phyloP scores from a whole-genome alignment of 805 yeast species.

The Danielozyma ontarioensis region DNA sequence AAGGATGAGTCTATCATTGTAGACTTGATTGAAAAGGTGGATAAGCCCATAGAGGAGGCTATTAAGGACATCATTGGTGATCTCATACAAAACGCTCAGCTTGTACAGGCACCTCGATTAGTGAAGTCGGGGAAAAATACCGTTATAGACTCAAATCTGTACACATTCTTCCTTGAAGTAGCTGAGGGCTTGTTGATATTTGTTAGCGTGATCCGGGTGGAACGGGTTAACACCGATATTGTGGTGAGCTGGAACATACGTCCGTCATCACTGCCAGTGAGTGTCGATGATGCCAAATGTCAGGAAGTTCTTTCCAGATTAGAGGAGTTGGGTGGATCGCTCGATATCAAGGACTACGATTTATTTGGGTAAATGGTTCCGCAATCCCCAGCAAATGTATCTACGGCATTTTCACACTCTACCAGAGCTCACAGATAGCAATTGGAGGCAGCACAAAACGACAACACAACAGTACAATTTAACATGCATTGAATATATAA shows the following conservation, averaged over 20 bases:
- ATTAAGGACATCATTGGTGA: slow-evolving; percentile 8
- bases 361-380: slow-evolving; percentile 39
- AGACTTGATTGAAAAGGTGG: slow-evolving; percentile 55
- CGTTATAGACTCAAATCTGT: slow-evolving; percentile 7
- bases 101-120: slow-evolving; percentile 2
- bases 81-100: not conserved
- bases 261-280: not conserved
- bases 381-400: too few relatives aligned
- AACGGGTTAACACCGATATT: slow-evolving; percentile 52
- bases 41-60: slow-evolving; percentile 22
- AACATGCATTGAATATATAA: too few relatives aligned
- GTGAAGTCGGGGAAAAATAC: slow-evolving; percentile 9
- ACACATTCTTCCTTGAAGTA: slow-evolving; percentile 12
- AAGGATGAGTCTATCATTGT: slow-evolving; percentile 55
- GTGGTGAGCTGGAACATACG: slow-evolving; percentile 47
- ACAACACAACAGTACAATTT: too few relatives aligned
- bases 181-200: slow-evolving; percentile 37
- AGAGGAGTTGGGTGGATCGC: slow-evolving; percentile 18
- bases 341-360: slow-evolving; percentile 43
- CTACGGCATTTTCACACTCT: too few relatives aligned
- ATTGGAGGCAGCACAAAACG: too few relatives aligned
- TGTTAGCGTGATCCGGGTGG: slow-evolving; percentile 52
- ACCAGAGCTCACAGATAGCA: too few relatives aligned
- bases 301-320: slow-evolving; percentile 19
- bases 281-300: slow-evolving; percentile 2